Evolutionary conservation across 176 grass and related monocot species (phyloP).

Genomic region (Paspalum vaginatum): DNA sequence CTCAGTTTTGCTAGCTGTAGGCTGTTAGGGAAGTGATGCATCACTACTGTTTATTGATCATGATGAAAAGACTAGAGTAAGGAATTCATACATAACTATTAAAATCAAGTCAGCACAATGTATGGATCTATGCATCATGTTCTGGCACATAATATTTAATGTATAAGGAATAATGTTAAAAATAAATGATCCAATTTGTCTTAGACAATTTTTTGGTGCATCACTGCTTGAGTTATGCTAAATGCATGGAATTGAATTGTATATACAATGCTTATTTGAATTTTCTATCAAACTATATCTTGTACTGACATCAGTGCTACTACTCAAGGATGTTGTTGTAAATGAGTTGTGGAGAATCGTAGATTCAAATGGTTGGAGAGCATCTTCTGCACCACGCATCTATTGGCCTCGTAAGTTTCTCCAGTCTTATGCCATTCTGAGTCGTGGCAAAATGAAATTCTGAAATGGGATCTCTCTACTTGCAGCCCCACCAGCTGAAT

Average conservation of each 20-base stretch:
- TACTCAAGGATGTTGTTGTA: conserved; percentile 64
- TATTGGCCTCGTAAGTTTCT: conserved; percentile 70
- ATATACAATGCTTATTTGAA: neutral
- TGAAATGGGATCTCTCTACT: conserved; percentile 35
- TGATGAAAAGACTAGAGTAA: neutral
- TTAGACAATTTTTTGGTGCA: neutral
- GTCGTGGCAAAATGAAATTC: conserved; percentile 21
- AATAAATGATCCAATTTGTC: neutral
- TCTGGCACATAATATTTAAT: conserved; percentile 1
- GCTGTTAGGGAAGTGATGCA: conserved; percentile 1
- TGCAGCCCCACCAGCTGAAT: conserved; percentile 75
- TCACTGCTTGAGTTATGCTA: neutral
- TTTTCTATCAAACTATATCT: conserved; percentile 8
- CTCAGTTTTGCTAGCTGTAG: neutral
- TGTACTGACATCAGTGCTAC: conserved; percentile 32
- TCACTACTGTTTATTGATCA: neutral
- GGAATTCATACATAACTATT: neutral
- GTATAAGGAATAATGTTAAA: neutral
- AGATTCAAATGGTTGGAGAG: conserved; percentile 85
- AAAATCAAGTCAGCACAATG: neutral
- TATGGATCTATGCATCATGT: neutral
- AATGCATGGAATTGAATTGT: neutral
- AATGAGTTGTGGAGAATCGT: conserved; percentile 77
- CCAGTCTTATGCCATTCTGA: neutral
- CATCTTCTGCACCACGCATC: conserved; percentile 81